phyloP scores from a whole-genome alignment of 495 filamentous ascomycete species.

The Chlorociboria aeruginascens region DNA sequence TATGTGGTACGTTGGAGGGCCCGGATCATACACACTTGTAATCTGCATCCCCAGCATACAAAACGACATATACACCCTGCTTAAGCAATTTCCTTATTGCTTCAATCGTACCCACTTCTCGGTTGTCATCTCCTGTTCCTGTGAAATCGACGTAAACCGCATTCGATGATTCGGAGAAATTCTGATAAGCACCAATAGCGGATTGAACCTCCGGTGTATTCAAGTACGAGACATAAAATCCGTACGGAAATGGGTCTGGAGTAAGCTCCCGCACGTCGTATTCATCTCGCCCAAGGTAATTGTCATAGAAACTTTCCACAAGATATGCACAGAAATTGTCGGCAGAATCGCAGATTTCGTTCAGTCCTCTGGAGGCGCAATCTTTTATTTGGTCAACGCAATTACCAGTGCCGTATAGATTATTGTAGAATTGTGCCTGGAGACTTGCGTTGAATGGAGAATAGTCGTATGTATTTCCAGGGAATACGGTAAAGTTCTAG shows the following conservation, averaged over 20 bases:
- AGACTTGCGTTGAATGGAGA: conserved; percentile 34
- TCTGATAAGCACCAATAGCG: conserved; percentile 46
- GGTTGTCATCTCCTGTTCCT: conserved; percentile 44
- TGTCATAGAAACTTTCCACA: conserved; percentile 41
- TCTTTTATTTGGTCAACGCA: conserved; percentile 45
- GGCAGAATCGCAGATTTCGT: conserved; percentile 34
- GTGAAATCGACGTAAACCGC: conserved; percentile 39
- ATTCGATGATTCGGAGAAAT: conserved; percentile 36
- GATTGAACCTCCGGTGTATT: conserved; percentile 42
- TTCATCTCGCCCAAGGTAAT: conserved; percentile 40
- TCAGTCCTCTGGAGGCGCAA: conserved; percentile 32
- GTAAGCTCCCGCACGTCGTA: conserved; percentile 47
- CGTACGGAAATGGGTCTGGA: conserved; percentile 49
- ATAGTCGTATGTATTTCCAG: conserved; percentile 49
- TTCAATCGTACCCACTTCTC: conserved; percentile 36
- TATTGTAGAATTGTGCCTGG: conserved; percentile 42
- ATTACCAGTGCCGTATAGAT: conserved; percentile 47
- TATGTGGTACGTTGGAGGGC: conserved; percentile 24
- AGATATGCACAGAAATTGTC: conserved; percentile 38
- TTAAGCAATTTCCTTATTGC: conserved; percentile 37
- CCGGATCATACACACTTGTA: conserved; percentile 39
- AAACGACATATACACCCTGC: conserved; percentile 36
- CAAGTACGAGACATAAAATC: conserved; percentile 46
- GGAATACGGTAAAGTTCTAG: conserved; percentile 38
- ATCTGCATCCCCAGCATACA: conserved; percentile 52